phyloP scores from a whole-genome alignment of 257 asterid species.

The Plantago elongata region DNA sequence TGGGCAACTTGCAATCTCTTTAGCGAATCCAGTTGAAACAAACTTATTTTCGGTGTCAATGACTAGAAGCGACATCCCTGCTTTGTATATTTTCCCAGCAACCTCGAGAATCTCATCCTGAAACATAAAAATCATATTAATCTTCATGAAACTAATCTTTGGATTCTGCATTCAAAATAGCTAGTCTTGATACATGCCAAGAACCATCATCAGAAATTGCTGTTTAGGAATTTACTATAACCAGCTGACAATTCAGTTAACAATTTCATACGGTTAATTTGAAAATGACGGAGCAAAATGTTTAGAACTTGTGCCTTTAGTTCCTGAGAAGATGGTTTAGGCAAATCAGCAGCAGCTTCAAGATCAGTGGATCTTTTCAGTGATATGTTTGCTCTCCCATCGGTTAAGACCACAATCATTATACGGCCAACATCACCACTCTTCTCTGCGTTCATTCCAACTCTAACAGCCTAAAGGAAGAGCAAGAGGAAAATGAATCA shows the following conservation, averaged over 20 bases:
- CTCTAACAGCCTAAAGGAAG: conserved; percentile 76
- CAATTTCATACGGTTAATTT: background rate
- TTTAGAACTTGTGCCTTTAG: conserved; percentile 49
- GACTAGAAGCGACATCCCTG: conserved; percentile 71
- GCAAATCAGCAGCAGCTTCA: conserved; percentile 73
- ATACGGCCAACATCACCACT: conserved; percentile 97
- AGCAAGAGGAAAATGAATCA: background rate
- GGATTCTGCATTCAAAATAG: background rate
- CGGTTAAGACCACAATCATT: conserved; percentile 94
- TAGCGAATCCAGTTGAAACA: conserved; percentile 96
- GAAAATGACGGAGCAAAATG: background rate
- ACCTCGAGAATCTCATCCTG: conserved; percentile 92
- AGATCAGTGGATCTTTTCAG: conserved; percentile 85
- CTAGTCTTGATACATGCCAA: background rate
- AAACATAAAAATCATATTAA: conserved; percentile 37
- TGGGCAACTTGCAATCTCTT: conserved; percentile 96
- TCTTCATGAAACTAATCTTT: background rate
- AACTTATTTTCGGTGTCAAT: conserved; percentile 67
- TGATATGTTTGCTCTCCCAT: conserved; percentile 95
- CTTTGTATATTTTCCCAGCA: conserved; percentile 83
- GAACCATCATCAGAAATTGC: background rate
- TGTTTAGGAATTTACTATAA: background rate
- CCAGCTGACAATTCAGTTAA: background rate
- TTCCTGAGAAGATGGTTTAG: conserved; percentile 81
- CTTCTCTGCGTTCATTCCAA: conserved; percentile 95